Conservation (phyloP, 352 stramenopile species). For the Phytophthora rubi region DNA sequence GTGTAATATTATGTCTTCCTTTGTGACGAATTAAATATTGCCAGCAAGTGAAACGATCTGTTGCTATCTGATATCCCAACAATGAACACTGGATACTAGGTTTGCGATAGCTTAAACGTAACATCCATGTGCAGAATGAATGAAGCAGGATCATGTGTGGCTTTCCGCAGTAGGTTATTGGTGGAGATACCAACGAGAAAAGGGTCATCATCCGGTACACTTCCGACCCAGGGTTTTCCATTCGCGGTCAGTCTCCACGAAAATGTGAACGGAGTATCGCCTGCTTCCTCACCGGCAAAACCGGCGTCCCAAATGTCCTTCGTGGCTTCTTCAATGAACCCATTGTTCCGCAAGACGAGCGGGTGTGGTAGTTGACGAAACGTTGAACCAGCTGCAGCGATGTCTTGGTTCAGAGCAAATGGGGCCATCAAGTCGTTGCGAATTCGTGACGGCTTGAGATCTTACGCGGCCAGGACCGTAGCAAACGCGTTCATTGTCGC, state of each 20-base stretch:
- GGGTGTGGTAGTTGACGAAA: conserved; percentile 1
- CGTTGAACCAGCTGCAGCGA: not conserved
- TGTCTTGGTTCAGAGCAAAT: not conserved
- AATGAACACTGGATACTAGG: not conserved
- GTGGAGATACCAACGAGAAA: conserved; percentile 19
- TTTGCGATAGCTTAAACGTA: too few species aligned
- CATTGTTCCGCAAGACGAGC: not conserved
- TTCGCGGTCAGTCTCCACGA: not conserved
- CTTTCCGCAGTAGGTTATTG: not conserved
- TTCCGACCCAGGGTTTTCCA: not conserved
- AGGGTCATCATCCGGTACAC: conserved; percentile 1
- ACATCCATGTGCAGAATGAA: too few species aligned
- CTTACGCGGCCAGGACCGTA: conserved; percentile 1
- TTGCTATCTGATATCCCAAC: conserved; percentile 25
- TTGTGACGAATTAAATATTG: not conserved
- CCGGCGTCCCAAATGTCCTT: not conserved
- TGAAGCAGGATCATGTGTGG: not conserved
- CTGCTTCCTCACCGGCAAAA: not conserved
- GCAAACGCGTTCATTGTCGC: too few species aligned
- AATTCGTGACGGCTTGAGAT: conserved; percentile 5
- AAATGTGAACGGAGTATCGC: conserved; percentile 6
- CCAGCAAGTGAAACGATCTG: conserved; percentile 22
- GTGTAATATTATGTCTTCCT: not conserved
- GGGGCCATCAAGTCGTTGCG: not conserved
- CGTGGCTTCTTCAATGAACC: not conserved